Conservation (phyloP, 768 basidiomycete genomes). For the Boletus barrowsii region DNA sequence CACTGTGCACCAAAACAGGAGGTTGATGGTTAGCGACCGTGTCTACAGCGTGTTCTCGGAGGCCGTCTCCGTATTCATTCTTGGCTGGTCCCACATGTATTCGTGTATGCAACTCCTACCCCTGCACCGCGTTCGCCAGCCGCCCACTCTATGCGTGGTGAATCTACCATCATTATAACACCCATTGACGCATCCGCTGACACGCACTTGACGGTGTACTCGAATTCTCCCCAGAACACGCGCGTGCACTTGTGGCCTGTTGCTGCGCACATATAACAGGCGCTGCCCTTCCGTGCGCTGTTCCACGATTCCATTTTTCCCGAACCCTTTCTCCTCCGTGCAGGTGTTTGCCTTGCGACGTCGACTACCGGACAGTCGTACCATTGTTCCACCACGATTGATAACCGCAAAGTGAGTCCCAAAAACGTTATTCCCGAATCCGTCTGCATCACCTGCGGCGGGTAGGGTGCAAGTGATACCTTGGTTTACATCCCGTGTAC, state of each 20-base stretch:
- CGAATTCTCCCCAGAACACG: constrained; percentile 14
- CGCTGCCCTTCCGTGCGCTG: constrained; percentile 1
- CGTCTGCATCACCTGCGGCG: constrained; percentile 18
- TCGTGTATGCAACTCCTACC: constrained; percentile 13
- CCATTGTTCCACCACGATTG: constrained; percentile 3
- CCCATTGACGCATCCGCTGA: constrained; percentile 4
- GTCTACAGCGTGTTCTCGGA: constrained; percentile 14
- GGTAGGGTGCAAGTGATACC: constrained; percentile 5
- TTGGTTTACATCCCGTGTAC: constrained; percentile 17
- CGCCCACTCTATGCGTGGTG: constrained; percentile 7
- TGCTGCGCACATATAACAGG: constrained; percentile 24
- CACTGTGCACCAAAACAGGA: neutral
- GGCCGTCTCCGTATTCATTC: constrained; percentile 8
- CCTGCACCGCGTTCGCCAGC: constrained; percentile 17
- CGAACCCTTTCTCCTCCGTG: neutral
- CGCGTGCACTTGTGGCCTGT: constrained; percentile 3
- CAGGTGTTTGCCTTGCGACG: neutral
- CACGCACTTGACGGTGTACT: constrained; percentile 13
- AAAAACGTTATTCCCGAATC: constrained; percentile 4
- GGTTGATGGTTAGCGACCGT: neutral
- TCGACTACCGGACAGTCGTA: neutral
- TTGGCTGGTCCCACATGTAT: constrained; percentile 16
- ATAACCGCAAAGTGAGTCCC: constrained; percentile 14
- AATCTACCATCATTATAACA: constrained; percentile 1
- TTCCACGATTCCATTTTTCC: constrained; percentile 10